Evolutionary conservation across 2,329 filamentous ascomycete species (phyloP).

Genomic region (Emergomyces pasteurianus): DNA sequence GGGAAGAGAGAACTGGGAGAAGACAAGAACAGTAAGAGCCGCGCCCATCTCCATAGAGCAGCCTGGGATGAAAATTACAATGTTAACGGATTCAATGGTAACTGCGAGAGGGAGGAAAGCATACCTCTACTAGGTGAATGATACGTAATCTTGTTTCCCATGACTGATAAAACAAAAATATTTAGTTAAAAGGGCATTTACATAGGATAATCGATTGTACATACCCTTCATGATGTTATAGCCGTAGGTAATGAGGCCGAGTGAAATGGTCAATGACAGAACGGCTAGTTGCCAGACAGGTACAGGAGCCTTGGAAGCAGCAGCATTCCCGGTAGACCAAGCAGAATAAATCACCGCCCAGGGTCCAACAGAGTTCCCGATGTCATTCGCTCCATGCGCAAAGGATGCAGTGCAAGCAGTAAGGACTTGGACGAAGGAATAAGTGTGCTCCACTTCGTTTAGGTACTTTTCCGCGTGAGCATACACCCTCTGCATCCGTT

Average conservation of each 20-base stretch:
- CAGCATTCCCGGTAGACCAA: constrained; percentile 52
- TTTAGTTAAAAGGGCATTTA: constrained; percentile 6
- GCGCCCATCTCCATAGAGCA: constrained; percentile 73
- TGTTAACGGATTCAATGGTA: neutral
- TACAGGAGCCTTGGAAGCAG: constrained; percentile 51
- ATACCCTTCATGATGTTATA: constrained; percentile 76
- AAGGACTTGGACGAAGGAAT: constrained; percentile 43
- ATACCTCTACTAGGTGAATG: constrained; percentile 44
- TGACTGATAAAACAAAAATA: constrained; percentile 40
- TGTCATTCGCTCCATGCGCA: constrained; percentile 63
- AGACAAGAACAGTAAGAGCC: constrained; percentile 62
- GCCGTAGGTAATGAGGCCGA: constrained; percentile 61
- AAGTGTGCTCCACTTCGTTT: constrained; percentile 56
- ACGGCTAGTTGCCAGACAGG: constrained; percentile 68
- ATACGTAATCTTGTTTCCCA: constrained; percentile 72
- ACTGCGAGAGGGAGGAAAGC: constrained; percentile 8
- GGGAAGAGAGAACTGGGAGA: constrained; percentile 62
- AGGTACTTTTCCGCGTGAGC: constrained; percentile 51
- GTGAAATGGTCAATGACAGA: constrained; percentile 48
- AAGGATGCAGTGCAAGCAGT: constrained; percentile 41
- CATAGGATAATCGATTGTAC: constrained; percentile 11
- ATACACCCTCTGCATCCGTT: constrained; percentile 59
- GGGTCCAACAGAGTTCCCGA: constrained; percentile 57
- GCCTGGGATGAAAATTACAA: constrained; percentile 14
- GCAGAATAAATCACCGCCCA: constrained; percentile 60